Evolutionary conservation across 108 stramenopile species (phyloP), one percentile per base, ranked within the genome.

Genomic region (Tribonema minus): DNA sequence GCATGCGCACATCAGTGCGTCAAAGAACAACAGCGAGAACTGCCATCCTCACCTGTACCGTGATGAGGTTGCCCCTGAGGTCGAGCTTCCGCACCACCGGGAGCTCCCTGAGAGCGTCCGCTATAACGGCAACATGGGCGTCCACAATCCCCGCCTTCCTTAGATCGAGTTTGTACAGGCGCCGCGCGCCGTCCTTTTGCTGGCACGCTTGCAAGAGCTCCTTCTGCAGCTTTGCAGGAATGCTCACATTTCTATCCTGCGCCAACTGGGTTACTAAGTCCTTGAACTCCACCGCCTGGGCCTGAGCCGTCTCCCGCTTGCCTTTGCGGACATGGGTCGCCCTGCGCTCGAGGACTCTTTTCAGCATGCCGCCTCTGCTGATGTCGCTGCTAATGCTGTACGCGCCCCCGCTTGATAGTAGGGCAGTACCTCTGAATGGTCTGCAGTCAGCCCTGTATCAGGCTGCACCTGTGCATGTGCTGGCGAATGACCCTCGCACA

Each of bases 61-160:
- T 67, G 25, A 76, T 35, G 25, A 29, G 34, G 66, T 76, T 76
- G n/a, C 75, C 66, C 54, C 75, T 31, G n/a, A 76, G 66, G 28
- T 76, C 75, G n/a, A 76, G 66, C 66, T 76, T 76, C 0, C 75
- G 75, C 25, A 76, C 66, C 0, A 76, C 75, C 28, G 75, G 75
- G 3, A 76, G 66, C 75, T 76, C 75, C 37, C 30, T 34, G 30
- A 76, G 75, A 29, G 75, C 75, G 28, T 66, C 66, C 29, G 75
- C 26, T 23, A 76, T 59, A 2, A 61, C 66, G 15, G 37, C 66
- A 37, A 77, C 76, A 25, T 77, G 76, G 15, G 64, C 40, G 27
- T 77, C 76, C 26, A 66, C 64, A 12, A 77, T 26, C 20, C 67
- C 41, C n/a, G 46, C 29, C 29, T 41, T 39, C 9, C 76, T 61